Percentiles rank a stretch among this genome's conserved stretches.
phyloP scores from a whole-genome alignment of 208 protist species.

The Polymyxa betae region DNA sequence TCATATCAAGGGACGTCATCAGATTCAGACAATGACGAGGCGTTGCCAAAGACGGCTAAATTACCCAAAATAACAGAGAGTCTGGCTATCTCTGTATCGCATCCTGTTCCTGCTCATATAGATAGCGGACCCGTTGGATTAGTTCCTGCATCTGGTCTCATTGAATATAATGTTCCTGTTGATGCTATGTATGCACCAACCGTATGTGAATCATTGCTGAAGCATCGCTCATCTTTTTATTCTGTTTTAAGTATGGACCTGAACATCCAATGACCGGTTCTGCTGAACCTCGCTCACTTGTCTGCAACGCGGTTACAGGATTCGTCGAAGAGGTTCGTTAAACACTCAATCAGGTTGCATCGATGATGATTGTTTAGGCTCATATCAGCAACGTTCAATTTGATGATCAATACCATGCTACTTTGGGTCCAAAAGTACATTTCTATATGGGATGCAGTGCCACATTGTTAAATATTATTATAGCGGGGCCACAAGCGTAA shows the following conservation, averaged over 20 bases:
- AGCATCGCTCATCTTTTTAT: neutral
- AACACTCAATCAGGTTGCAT: neutral
- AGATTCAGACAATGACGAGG: neutral
- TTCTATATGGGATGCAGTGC: no score
- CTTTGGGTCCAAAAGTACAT: constrained; percentile 8
- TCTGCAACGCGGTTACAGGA: neutral
- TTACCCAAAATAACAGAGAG: neutral
- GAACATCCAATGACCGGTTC: constrained; percentile 10
- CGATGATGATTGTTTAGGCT: neutral
- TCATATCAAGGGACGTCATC: neutral
- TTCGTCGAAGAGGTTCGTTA: neutral
- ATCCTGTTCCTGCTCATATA: neutral
- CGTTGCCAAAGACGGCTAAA: neutral
- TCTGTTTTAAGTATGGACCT: neutral
- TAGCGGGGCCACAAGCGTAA: no score
- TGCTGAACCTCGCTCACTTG: neutral
- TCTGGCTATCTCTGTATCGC: neutral
- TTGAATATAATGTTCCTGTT: constrained; percentile 14
- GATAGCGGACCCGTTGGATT: neutral
- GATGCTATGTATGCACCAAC: constrained; percentile 39
- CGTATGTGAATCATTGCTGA: neutral
- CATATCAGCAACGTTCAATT: constrained; percentile 44
- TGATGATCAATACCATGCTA: constrained; percentile 61
- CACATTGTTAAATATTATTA: no score
- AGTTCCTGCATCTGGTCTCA: neutral